These are phyloP conservation scores for Wickerhamia fluorescens DNA, from an alignment of 805 yeast genomes.

Conservation along the genomic window DNA sequence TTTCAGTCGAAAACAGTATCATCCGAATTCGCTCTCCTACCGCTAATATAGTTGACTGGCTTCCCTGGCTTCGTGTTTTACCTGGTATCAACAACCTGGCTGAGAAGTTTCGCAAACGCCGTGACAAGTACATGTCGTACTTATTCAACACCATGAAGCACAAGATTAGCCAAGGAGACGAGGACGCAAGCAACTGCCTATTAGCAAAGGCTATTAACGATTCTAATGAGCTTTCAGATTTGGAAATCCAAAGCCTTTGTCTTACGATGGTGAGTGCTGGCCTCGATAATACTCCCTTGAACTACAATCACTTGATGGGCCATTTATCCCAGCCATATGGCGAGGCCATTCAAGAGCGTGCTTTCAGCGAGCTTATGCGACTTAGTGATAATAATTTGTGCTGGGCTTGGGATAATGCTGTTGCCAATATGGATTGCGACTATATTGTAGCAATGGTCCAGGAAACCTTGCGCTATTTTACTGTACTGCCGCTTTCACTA, in stretches of 20 bases:
- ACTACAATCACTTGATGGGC: conserved; percentile 53
- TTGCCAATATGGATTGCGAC: conserved; percentile 29
- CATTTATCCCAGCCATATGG: conserved; percentile 45
- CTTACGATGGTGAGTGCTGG: conserved; percentile 78
- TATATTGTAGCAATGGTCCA: conserved; percentile 52
- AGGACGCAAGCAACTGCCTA: conserved; percentile 22
- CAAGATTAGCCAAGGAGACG: conserved; percentile 13
- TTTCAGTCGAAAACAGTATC: conserved; percentile 49
- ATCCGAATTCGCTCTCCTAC: conserved; percentile 52
- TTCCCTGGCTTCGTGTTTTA: conserved; percentile 37
- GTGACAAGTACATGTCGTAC: conserved; percentile 43
- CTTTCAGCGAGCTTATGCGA: conserved; percentile 33
- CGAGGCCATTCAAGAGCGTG: conserved; percentile 34
- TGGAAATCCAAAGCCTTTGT: conserved; percentile 54
- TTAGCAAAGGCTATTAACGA: conserved; percentile 12
- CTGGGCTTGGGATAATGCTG: conserved; percentile 27
- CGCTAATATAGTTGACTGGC: conserved; percentile 47
- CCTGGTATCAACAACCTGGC: conserved; percentile 15
- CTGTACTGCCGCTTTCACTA: conserved; percentile 61
- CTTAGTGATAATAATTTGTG: conserved; percentile 22
- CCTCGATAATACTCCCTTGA: conserved; percentile 62
- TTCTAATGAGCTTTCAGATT: conserved; percentile 10
- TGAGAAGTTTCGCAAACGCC: conserved; percentile 23
- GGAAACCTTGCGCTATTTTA: conserved; percentile 55
- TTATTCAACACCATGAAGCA: conserved; percentile 14